Percentiles rank a stretch among this genome's conserved stretches.
Evolutionary conservation across 2,329 filamentous ascomycete genomes (phyloP).

Genomic region (Colletotrichum sp.): DNA sequence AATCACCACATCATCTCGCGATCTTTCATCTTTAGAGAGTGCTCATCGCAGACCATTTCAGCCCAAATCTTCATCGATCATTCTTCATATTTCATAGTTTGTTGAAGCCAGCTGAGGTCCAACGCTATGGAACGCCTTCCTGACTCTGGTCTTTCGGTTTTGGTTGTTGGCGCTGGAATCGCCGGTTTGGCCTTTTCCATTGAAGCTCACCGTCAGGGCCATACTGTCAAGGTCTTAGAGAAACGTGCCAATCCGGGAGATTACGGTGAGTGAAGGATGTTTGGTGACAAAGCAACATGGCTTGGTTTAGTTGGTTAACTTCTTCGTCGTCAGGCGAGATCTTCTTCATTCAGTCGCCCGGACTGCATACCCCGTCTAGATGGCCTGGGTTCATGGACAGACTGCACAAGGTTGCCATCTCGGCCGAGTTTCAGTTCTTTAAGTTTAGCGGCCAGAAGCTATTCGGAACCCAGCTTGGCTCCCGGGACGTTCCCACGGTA

Average conservation of each 20-base stretch:
- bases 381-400: neutral
- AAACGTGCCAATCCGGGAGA: neutral
- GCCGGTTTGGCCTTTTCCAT: slow-evolving; percentile 15
- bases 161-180: neutral
- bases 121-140: neutral
- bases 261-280: neutral
- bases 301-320: neutral
- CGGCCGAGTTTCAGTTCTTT: neutral
- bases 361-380: neutral
- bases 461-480: neutral
- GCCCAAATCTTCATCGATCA: neutral
- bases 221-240: slow-evolving; percentile 3
- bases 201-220: slow-evolving; percentile 14
- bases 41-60: neutral
- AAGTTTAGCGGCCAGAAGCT: neutral
- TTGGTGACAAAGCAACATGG: neutral
- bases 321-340: neutral
- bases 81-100: neutral
- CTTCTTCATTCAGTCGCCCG: neutral
- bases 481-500: neutral
- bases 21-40: neutral
- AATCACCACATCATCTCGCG: neutral
- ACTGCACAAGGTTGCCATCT: neutral
- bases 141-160: neutral
- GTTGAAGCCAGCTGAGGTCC: neutral